Conservation (phyloP, 2,329 filamentous ascomycete genomes). For the Botrytis sinoallii region DNA sequence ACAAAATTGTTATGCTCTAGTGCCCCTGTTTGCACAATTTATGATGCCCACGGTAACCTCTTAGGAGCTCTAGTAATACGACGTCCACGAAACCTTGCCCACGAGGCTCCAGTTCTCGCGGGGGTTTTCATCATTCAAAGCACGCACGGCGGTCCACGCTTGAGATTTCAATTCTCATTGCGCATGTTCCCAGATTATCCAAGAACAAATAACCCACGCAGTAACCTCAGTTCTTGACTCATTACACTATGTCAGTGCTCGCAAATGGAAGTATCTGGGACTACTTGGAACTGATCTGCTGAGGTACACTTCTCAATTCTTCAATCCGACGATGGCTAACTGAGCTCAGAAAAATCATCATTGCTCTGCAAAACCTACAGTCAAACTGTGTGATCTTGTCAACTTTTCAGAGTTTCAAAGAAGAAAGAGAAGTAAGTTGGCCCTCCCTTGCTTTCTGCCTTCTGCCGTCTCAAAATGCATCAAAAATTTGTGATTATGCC, state of each 20-base stretch:
- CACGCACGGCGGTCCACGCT: not conserved
- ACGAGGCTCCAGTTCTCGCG: not conserved
- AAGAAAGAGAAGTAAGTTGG: not conserved
- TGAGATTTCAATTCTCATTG: not conserved
- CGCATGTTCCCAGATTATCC: not conserved
- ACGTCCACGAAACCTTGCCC: not conserved
- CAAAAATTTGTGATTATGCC: not conserved
- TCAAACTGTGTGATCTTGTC: not conserved
- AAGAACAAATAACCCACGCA: not conserved
- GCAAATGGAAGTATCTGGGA: not conserved
- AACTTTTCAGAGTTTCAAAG: not conserved
- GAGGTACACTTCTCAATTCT: not conserved
- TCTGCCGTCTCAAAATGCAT: not conserved
- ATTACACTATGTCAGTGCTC: not conserved
- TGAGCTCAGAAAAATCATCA: conserved; percentile 10
- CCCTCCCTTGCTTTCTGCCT: not conserved
- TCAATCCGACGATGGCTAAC: not conserved
- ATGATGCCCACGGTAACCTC: not conserved
- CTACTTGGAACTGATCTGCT: not conserved
- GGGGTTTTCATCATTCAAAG: not conserved
- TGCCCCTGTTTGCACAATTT: not conserved
- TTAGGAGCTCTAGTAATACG: not conserved
- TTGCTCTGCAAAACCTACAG: not conserved
- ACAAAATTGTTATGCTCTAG: not conserved
- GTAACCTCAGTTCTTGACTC: not conserved